phyloP scores from a whole-genome alignment of 768 basidiomycete genomes.

The Chlorophyllum brunneum region DNA sequence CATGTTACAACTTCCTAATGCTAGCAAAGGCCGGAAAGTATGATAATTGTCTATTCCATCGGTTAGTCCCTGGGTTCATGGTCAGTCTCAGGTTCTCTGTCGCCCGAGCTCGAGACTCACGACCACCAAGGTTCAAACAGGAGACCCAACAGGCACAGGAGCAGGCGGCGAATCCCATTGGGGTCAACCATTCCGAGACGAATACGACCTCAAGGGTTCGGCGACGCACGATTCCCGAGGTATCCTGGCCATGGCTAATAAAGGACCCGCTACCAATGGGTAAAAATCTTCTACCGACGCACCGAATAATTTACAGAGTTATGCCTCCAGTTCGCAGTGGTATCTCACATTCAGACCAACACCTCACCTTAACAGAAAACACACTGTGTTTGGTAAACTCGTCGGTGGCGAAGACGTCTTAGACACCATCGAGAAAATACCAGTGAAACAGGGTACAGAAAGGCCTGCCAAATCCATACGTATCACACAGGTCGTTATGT shows the following conservation, averaged over 20 bases:
- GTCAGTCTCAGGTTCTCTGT: conserved; percentile 33
- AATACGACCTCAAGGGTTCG: conserved; percentile 84
- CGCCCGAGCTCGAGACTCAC: not conserved
- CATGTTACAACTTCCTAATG: conserved; percentile 98
- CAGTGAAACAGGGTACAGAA: conserved; percentile 81
- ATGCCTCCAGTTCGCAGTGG: conserved; percentile 72
- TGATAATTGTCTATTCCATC: conserved; percentile 85
- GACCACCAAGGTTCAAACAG: conserved; percentile 82
- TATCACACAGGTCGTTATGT: conserved; percentile 88
- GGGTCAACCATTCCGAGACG: conserved; percentile 96
- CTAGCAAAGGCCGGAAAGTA: conserved; percentile 90
- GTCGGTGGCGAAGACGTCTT: conserved; percentile 95
- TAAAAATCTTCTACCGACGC: conserved; percentile 23
- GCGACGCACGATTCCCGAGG: conserved; percentile 86
- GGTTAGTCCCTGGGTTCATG: conserved; percentile 95
- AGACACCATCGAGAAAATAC: conserved; percentile 76
- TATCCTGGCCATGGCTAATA: conserved; percentile 92
- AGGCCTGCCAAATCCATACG: conserved; percentile 81
- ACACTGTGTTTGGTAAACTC: conserved; percentile 95
- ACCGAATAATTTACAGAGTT: not conserved
- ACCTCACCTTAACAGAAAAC: conserved; percentile 86
- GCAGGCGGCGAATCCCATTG: conserved; percentile 90
- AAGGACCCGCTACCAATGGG: conserved; percentile 89
- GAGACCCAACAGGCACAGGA: conserved; percentile 96
- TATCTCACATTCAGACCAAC: conserved; percentile 86